A percentile compares a stretch with the other conserved stretches of the same genome.
Conservation (phyloP, 2,329 filamentous ascomycete species). For the Fusarium caatingaense region DNA sequence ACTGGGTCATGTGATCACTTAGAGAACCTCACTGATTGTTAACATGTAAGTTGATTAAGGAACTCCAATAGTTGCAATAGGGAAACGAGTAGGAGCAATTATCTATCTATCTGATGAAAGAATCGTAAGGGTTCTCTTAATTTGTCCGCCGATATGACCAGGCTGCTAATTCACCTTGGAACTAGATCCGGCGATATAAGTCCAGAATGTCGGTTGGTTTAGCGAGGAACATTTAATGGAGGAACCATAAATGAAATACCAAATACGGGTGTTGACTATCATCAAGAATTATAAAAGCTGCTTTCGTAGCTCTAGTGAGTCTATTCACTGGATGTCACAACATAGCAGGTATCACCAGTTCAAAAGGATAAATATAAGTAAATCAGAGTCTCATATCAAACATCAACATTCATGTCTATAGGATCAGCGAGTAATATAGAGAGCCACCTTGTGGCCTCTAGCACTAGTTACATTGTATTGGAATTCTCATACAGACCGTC, state of each 20-base stretch:
- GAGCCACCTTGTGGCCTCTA: constrained; percentile 49
- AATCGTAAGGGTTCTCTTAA: neutral
- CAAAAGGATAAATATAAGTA: neutral
- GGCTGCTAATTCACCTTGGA: neutral
- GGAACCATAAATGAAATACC: neutral
- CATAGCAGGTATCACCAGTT: neutral
- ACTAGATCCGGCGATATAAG: neutral
- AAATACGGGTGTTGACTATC: neutral
- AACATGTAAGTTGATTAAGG: no score
- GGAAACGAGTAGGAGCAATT: neutral
- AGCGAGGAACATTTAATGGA: neutral
- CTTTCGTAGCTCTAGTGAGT: neutral
- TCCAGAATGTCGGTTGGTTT: neutral
- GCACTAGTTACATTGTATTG: constrained; percentile 52
- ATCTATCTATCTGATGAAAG: neutral
- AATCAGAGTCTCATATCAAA: constrained; percentile 23
- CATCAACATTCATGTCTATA: constrained; percentile 50
- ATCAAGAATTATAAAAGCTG: neutral
- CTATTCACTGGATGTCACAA: neutral
- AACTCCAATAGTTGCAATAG: no score
- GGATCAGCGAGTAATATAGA: constrained; percentile 50
- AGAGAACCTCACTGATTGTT: no score
- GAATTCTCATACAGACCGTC: constrained; percentile 53
- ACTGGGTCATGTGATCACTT: constrained; percentile 11
- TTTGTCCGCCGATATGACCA: neutral